A percentile compares a stretch with the other conserved stretches of the same genome.
phyloP scores from a whole-genome alignment of 495 filamentous ascomycete species.

The Xylaria curta region DNA sequence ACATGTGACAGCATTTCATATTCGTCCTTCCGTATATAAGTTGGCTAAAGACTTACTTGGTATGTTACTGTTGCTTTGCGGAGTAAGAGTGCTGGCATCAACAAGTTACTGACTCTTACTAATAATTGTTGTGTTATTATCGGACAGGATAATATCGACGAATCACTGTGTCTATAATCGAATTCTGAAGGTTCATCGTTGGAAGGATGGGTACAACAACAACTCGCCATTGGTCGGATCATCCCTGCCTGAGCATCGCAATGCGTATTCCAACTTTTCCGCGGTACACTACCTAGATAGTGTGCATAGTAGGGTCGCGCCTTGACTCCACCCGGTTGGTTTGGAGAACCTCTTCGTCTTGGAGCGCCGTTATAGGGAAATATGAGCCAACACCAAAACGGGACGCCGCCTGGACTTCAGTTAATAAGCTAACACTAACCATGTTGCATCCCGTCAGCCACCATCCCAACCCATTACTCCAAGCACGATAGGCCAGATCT shows the following conservation, averaged over 20 bases:
- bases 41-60: background rate
- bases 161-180: background rate
- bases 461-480: constrained; percentile 14
- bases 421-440: constrained; percentile 16
- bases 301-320: background rate
- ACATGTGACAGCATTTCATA: background rate
- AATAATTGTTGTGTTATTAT: background rate
- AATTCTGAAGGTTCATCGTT: background rate
- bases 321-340: constrained; percentile 15
- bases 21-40: background rate
- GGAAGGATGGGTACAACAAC: background rate
- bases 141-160: background rate
- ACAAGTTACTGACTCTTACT: background rate
- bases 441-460: constrained; percentile 27
- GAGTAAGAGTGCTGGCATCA: background rate
- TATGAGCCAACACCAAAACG: constrained; percentile 5
- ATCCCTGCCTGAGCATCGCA: constrained; percentile 11
- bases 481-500: constrained; percentile 1
- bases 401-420: background rate
- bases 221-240: background rate
- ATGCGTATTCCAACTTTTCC: constrained; percentile 15
- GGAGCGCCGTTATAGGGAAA: constrained; percentile 14
- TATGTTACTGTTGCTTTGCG: background rate
- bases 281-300: background rate
- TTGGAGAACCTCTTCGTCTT: constrained; percentile 7